Evolutionary conservation across 108 stramenopile genomes (phyloP).

Genomic region (Nitzschia putrida): DNA sequence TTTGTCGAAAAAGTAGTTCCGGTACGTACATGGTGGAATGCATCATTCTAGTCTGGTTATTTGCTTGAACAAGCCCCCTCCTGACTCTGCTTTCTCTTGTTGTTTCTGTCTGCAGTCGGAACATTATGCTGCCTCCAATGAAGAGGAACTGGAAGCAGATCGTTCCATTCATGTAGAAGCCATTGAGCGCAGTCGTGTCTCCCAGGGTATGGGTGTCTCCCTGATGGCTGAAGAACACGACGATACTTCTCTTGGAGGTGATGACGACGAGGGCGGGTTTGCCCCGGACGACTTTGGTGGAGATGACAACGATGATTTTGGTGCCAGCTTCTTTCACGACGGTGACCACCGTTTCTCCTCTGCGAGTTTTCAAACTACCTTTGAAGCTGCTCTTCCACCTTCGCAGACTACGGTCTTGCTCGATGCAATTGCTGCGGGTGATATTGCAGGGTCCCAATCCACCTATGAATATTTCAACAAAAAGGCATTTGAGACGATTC

Average conservation of each 20-base stretch:
- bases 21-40: slow-evolving; percentile 15
- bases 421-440: slow-evolving; percentile 70
- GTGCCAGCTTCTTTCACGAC: slow-evolving; percentile 42
- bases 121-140: slow-evolving; percentile 50
- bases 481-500: slow-evolving; percentile 62
- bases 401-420: slow-evolving; percentile 58
- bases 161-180: slow-evolving; percentile 76
- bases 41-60: background rate
- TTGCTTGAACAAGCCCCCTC: background rate
- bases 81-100: background rate
- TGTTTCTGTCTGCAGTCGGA: slow-evolving; percentile 14
- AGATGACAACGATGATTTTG: slow-evolving; percentile 46
- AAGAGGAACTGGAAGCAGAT: slow-evolving; percentile 86
- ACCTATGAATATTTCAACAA: slow-evolving; percentile 71
- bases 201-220: slow-evolving; percentile 49
- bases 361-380: slow-evolving; percentile 28
- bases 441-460: slow-evolving; percentile 49
- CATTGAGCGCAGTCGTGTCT: slow-evolving; percentile 66
- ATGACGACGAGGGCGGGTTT: slow-evolving; percentile 28
- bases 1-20: slow-evolving; percentile 40
- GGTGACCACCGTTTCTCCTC: slow-evolving; percentile 46
- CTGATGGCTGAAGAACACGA: slow-evolving; percentile 35
- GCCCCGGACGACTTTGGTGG: slow-evolving; percentile 47
- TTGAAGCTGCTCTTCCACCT: slow-evolving; percentile 20
- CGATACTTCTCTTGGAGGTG: slow-evolving; percentile 37